Base-by-base conservation (phyloP, 768 basidiomycete species). In the Leucosporidium yakuticum region DNA sequence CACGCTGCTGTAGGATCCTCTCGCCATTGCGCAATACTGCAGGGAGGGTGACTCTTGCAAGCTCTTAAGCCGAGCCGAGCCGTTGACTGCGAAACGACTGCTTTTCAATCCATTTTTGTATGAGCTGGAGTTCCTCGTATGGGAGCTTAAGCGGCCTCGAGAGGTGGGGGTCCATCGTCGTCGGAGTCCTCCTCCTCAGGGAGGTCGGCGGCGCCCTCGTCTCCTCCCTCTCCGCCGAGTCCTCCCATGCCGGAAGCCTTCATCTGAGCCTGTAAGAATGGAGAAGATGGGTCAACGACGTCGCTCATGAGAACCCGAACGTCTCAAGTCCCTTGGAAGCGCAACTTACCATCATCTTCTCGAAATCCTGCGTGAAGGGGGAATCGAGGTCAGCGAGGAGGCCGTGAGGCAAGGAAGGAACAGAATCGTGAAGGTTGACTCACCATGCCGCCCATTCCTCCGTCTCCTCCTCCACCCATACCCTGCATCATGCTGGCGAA, bases 101-200 rank as follows among this genome's bases (percentile, higher is more conserved):
- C 39, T 44, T 44, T 44, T 8, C 39, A 44, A 9, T 44, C 39
- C 39, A n/a, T 44, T 7, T 44, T 44, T 44, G 6, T 44, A 44
- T 7, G 6, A 15, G 39, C 39, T 9, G 17, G 39, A 44, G 14
- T 12, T 44, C 39, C 39, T 44, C 11, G 34, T 36, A 36, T 36
- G 34, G 39, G 14, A 44, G 34, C 44, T 60, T 64, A 72, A 19
- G 71, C 71, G 39, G 66, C 67, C 65, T 72, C 71, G 39, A 72
- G 71, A 47, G 71, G 71, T 19, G 71, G 71, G 64, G 71, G 70
- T 47, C 68, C 68, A 2, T 73, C 71, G 62, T 73, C 68, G 59
- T 73, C 68, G 20, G 36, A 51, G 39, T 69, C 65, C 39, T 69
- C 68, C 50, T 27, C 34, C 67, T 4, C 50, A 49, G 44, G 27